Conservation (phyloP, 352 stramenopile genomes). For the Phytopythium chamaehyphon region DNA sequence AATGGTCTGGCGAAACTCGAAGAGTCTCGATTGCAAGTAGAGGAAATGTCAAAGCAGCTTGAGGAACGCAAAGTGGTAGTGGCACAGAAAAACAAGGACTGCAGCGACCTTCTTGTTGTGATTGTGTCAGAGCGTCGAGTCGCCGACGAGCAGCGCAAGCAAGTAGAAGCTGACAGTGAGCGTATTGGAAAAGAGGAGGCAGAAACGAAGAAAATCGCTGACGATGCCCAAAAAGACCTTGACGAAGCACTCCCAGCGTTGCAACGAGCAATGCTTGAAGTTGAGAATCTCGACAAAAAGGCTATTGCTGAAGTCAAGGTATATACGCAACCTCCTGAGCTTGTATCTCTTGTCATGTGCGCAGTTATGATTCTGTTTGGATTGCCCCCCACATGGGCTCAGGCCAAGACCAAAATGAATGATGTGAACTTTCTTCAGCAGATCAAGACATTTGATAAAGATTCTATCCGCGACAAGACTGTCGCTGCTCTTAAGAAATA, state of each 20-base stretch:
- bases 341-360: constrained; percentile 92
- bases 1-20: constrained; percentile 82
- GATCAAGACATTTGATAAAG: constrained; percentile 96
- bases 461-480: constrained; percentile 92
- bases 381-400: constrained; percentile 89
- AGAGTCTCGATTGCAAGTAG: constrained; percentile 76
- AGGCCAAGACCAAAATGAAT: constrained; percentile 93
- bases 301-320: constrained; percentile 95
- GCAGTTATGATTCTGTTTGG: constrained; percentile 97
- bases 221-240: constrained; percentile 94
- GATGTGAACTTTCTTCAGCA: constrained; percentile 92
- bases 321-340: constrained; percentile 90
- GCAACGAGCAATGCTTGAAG: constrained; percentile 90
- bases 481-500: constrained; percentile 95
- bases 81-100: constrained; percentile 92
- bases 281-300: constrained; percentile 95
- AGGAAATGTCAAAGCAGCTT: constrained; percentile 85
- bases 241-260: constrained; percentile 92
- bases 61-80: constrained; percentile 89
- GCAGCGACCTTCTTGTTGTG: constrained; percentile 92
- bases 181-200: constrained; percentile 89
- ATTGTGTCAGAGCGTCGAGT: constrained; percentile 93
- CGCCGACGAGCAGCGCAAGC: constrained; percentile 91
- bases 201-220: constrained; percentile 93
- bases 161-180: constrained; percentile 93